phyloP scores from a whole-genome alignment of 2,329 filamentous ascomycete genomes.

The Emydomyces testavorans region DNA sequence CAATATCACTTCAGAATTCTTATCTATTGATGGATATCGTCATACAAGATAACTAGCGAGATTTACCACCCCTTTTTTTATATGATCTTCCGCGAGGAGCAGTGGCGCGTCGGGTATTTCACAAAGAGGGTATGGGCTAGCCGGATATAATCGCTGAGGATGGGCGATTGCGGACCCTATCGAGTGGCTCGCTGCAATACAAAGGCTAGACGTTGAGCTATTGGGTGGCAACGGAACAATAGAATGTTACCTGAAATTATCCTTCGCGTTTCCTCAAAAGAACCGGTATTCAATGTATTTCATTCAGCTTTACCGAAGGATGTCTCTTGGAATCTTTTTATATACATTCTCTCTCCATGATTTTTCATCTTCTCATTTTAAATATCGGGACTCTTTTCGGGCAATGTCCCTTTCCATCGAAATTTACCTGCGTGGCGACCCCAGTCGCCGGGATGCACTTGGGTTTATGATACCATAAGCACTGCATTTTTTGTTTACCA shows the following conservation, averaged over 20 bases:
- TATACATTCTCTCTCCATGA: no score
- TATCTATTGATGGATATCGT: neutral
- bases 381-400: neutral
- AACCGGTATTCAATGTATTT: no score
- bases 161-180: neutral
- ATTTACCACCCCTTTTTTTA: neutral
- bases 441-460: neutral
- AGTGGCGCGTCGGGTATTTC: neutral
- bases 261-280: no score
- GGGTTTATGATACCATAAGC: conserved; percentile 5
- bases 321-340: no score
- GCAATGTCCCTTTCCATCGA: neutral
- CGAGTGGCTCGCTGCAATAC: neutral
- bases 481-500: conserved; percentile 6
- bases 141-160: neutral
- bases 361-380: no score
- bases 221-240: neutral
- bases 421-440: neutral
- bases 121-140: neutral
- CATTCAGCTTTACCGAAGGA: no score
- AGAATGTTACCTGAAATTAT: no score
- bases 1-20: neutral
- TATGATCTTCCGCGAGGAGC: neutral
- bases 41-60: neutral
- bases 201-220: neutral